Conservation (phyloP, 441 rosid genomes). For the Sinapis alba region DNA sequence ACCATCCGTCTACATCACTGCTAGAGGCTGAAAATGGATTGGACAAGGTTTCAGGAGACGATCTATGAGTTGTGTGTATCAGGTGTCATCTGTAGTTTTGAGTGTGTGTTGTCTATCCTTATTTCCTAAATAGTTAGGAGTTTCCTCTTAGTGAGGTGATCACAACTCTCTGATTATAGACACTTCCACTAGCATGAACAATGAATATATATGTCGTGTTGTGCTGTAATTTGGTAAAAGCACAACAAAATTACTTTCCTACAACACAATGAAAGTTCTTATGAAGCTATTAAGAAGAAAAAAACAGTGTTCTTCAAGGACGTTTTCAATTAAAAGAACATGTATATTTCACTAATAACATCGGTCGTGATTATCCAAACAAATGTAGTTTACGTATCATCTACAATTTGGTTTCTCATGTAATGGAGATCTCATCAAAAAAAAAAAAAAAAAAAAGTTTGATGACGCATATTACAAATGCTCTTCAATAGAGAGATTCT, state of each 20-base stretch:
- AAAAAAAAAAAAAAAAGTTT: not conserved
- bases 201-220: constrained; percentile 34
- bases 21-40: constrained; percentile 47
- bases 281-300: not conserved
- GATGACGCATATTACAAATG: not conserved
- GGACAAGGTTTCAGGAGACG: constrained; percentile 58
- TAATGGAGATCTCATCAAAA: constrained; percentile 13
- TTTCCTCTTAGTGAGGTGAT: constrained; percentile 29
- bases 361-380: not conserved
- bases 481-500: constrained; percentile 14
- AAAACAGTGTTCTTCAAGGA: not conserved
- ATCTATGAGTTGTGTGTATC: constrained; percentile 41
- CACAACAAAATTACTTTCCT: constrained; percentile 16
- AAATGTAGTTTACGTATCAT: constrained; percentile 18
- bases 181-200: constrained; percentile 27
- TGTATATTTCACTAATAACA: constrained; percentile 3
- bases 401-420: constrained; percentile 17
- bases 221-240: constrained; percentile 22
- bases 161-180: constrained; percentile 28
- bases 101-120: constrained; percentile 29
- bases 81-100: constrained; percentile 31
- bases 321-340: not conserved
- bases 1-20: constrained; percentile 54
- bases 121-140: constrained; percentile 31
- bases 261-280: constrained; percentile 4